Evolutionary conservation across 1,284 basidiomycete species (phyloP).

Genomic region (Ganoderma sinense): DNA sequence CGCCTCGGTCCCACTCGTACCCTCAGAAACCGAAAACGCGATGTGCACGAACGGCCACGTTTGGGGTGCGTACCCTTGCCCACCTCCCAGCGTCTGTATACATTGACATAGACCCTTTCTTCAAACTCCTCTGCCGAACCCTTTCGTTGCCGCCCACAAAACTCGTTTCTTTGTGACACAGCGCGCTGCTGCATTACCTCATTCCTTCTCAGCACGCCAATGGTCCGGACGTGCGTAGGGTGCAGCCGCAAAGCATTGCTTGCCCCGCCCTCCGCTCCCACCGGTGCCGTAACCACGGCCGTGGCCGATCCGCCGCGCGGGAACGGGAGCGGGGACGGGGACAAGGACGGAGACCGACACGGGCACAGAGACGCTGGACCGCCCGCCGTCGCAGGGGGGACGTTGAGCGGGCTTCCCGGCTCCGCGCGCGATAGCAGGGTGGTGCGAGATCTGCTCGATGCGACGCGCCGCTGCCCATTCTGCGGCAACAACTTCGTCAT

Average conservation of each 20-base stretch:
- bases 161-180: conserved; percentile 36
- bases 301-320: neutral
- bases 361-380: neutral
- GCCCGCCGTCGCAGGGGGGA: conserved; percentile 33
- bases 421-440: conserved; percentile 66
- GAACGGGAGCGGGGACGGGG: conserved; percentile 5
- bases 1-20: conserved; percentile 57
- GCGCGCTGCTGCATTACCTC: conserved; percentile 77
- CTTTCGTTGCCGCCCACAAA: neutral
- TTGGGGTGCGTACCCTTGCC: conserved; percentile 58
- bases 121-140: neutral
- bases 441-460: conserved; percentile 68
- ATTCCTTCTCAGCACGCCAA: conserved; percentile 71
- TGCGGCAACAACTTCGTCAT: conserved; percentile 74
- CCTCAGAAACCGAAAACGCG: conserved; percentile 58
- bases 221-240: conserved; percentile 73
- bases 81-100: neutral
- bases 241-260: conserved; percentile 76
- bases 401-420: conserved; percentile 41
- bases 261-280: conserved; percentile 46
- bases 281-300: conserved; percentile 5
- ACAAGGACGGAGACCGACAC: conserved; percentile 8
- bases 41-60: conserved; percentile 71
- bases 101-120: neutral
- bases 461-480: conserved; percentile 68